These are phyloP conservation scores for Boeremia lycopersici DNA, from an alignment of 2,329 filamentous ascomycete species.

Conservation along the genomic window DNA sequence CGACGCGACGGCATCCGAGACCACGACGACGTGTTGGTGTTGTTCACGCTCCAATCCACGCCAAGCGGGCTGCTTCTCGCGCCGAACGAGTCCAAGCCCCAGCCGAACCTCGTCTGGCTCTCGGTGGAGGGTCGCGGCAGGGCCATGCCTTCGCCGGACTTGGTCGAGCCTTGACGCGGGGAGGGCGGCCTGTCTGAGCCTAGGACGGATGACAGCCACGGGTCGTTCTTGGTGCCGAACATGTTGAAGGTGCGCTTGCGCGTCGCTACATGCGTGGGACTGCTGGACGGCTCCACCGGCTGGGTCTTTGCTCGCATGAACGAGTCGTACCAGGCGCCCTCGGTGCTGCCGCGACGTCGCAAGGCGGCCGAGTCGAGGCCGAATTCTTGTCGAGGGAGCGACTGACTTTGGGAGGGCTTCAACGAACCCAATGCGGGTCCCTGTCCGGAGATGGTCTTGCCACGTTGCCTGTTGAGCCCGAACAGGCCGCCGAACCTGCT, in stretches of 20 bases:
- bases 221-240: conserved; percentile 59
- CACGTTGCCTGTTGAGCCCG: conserved; percentile 63
- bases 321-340: conserved; percentile 63
- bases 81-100: conserved; percentile 46
- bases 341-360: conserved; percentile 61
- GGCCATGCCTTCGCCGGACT: conserved; percentile 54
- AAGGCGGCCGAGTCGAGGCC: conserved; percentile 56
- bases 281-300: conserved; percentile 39
- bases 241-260: conserved; percentile 57
- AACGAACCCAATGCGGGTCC: conserved; percentile 71
- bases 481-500: conserved; percentile 66
- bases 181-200: conserved; percentile 50
- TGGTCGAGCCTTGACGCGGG: conserved; percentile 71
- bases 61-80: conserved; percentile 49
- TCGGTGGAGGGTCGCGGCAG: conserved; percentile 48
- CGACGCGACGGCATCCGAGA: conserved; percentile 78
- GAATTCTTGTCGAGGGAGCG: conserved; percentile 67
- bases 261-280: conserved; percentile 47
- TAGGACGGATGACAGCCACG: conserved; percentile 53
- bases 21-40: conserved; percentile 60
- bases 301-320: conserved; percentile 50
- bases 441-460: conserved; percentile 65
- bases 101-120: conserved; percentile 47
- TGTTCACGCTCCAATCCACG: conserved; percentile 51
- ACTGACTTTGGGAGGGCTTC: conserved; percentile 76